Evolutionary conservation across 192 early-diverging fungal species (phyloP).

Genomic region (Backusella morwellensis): DNA sequence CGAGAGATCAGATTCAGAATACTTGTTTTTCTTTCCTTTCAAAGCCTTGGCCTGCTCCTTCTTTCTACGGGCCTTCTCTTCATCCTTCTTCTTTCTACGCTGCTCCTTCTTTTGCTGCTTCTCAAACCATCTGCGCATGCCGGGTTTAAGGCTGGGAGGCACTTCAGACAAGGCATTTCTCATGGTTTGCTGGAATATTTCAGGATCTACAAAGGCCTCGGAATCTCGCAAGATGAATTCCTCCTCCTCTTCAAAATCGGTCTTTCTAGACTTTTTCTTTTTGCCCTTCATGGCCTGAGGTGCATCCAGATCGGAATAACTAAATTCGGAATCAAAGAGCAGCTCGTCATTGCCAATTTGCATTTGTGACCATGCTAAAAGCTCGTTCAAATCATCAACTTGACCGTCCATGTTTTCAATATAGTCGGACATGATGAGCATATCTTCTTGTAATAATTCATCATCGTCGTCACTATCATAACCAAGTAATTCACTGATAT

Average conservation of each 20-base stretch:
- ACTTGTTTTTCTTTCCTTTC: constrained; percentile 1
- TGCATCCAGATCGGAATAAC: background rate
- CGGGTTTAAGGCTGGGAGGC: constrained; percentile 19
- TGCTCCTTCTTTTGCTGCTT: constrained; percentile 13
- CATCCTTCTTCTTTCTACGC: background rate
- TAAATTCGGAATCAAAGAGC: background rate
- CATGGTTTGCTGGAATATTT: constrained; percentile 12
- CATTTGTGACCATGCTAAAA: constrained; percentile 6
- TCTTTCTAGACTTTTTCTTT: background rate
- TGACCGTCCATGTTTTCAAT: constrained; percentile 24
- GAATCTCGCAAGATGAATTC: background rate
- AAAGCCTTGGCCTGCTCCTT: background rate
- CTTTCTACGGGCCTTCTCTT: background rate
- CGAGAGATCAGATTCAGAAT: background rate
- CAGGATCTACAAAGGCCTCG: background rate
- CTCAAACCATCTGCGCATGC: constrained; percentile 16
- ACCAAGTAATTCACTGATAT: background rate
- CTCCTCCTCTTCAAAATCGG: constrained; percentile 14
- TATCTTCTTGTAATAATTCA: constrained; percentile 9
- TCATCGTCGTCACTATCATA: constrained; percentile 15
- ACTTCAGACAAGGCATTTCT: constrained; percentile 14
- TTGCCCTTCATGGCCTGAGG: background rate
- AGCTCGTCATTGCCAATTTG: constrained; percentile 7
- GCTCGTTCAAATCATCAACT: constrained; percentile 14
- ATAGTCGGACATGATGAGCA: constrained; percentile 25